Percentiles rank a stretch among this genome's conserved stretches.
Conservation (phyloP, 306 rosid genomes). For the Pterocarpus macrocarpus region DNA sequence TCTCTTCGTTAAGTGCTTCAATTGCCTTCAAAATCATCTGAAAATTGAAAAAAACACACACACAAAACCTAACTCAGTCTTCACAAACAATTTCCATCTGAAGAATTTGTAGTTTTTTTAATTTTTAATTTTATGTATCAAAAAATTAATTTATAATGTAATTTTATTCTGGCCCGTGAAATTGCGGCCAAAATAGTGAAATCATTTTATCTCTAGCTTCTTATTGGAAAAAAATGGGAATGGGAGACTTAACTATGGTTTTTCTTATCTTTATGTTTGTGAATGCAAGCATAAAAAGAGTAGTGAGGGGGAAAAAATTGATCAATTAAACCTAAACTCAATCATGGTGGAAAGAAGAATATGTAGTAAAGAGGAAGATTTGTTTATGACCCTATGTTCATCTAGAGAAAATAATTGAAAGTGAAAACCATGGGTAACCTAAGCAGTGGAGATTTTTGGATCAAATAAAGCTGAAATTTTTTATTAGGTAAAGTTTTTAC, state of each 20-base stretch:
- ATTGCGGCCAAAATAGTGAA: neutral
- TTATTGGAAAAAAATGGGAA: neutral
- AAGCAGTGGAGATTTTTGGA: neutral
- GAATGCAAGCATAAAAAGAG: conserved; percentile 8
- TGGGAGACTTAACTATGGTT: no score
- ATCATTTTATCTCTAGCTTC: neutral
- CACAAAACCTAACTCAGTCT: neutral
- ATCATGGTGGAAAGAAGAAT: neutral
- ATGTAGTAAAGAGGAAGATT: neutral
- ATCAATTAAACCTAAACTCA: neutral
- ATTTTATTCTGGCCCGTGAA: neutral
- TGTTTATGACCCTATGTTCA: neutral
- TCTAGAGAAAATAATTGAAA: neutral
- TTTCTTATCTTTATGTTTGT: no score
- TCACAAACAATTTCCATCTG: neutral
- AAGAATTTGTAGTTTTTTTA: neutral
- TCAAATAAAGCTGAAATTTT: neutral
- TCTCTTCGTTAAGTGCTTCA: conserved; percentile 60
- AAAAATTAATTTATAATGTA: neutral
- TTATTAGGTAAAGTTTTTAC: neutral
- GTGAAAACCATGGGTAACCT: neutral
- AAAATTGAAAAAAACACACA: neutral
- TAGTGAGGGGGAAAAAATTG: neutral
- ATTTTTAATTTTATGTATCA: no score
- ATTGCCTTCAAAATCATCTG: conserved; percentile 83